Percentiles rank a stretch among this genome's conserved stretches.
Evolutionary conservation across 768 basidiomycete genomes (phyloP).

Genomic region (Calocera viscosa): DNA sequence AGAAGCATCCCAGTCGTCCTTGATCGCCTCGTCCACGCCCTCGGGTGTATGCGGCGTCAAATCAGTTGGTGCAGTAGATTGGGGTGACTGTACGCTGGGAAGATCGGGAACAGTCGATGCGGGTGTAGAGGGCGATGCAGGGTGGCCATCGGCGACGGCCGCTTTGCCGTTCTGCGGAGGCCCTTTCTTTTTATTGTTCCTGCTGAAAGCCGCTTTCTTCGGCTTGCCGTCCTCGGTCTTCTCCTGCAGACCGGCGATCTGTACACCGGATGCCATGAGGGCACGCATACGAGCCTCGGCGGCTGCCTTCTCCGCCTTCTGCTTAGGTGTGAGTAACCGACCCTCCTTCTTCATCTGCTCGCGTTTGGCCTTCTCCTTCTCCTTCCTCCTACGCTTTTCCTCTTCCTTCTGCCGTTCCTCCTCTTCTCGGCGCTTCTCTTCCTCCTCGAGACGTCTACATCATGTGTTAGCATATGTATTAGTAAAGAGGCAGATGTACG

Average conservation of each 20-base stretch:
- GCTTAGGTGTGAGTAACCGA: slow-evolving; percentile 87
- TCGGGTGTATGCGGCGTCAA: slow-evolving; percentile 30
- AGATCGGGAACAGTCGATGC: slow-evolving; percentile 9
- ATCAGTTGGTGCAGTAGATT: slow-evolving; percentile 10
- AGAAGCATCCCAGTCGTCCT: slow-evolving; percentile 36
- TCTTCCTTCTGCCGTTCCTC: slow-evolving; percentile 67
- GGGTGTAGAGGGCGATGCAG: slow-evolving; percentile 41
- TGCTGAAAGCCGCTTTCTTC: slow-evolving; percentile 74
- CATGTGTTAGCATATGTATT: slow-evolving; percentile 4
- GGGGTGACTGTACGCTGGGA: slow-evolving; percentile 22
- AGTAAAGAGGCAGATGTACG: neutral
- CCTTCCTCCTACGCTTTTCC: slow-evolving; percentile 45
- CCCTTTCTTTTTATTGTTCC: slow-evolving; percentile 60
- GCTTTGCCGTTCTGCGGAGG: slow-evolving; percentile 22
- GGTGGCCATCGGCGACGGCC: slow-evolving; percentile 34
- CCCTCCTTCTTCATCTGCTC: slow-evolving; percentile 91
- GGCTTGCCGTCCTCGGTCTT: slow-evolving; percentile 30
- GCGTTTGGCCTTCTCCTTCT: slow-evolving; percentile 81
- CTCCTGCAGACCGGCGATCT: slow-evolving; percentile 79
- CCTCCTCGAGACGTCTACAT: slow-evolving; percentile 65
- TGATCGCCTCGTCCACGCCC: slow-evolving; percentile 30
- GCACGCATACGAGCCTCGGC: slow-evolving; percentile 87
- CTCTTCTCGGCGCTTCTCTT: slow-evolving; percentile 65
- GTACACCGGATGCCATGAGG: slow-evolving; percentile 74
- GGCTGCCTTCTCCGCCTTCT: slow-evolving; percentile 82